Percentiles rank a stretch among this genome's conserved stretches.
These are phyloP conservation scores for Curvularia sp. DNA, from an alignment of 2,329 filamentous ascomycete genomes.

Conservation along the genomic window DNA sequence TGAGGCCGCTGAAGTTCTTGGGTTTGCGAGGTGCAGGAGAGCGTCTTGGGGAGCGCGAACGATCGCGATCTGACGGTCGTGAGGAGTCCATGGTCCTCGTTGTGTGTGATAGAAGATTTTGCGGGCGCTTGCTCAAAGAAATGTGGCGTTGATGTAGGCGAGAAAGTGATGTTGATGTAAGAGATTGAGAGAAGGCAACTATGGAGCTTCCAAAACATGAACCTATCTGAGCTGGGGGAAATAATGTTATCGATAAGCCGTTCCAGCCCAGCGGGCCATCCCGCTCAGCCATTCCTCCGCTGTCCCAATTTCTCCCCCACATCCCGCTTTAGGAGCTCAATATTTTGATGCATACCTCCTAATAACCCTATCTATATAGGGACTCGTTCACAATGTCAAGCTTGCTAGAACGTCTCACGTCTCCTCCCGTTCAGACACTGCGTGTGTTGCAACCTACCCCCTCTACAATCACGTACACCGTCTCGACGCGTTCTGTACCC, in stretches of 20 bases:
- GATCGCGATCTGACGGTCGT: constrained; percentile 18
- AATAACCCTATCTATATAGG: constrained; percentile 14
- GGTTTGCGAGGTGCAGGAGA: constrained; percentile 24
- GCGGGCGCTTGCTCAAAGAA: background rate
- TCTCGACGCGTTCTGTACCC: constrained; percentile 74
- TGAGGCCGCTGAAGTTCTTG: constrained; percentile 61
- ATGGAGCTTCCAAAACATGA: constrained; percentile 5
- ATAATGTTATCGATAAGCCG: constrained; percentile 12
- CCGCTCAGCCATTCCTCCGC: constrained; percentile 1
- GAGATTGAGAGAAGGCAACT: background rate
- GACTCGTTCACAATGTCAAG: constrained; percentile 27
- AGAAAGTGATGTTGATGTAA: background rate
- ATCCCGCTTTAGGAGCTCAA: constrained; percentile 6
- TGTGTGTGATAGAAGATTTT: background rate
- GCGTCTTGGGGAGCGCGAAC: constrained; percentile 42
- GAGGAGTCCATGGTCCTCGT: constrained; percentile 17
- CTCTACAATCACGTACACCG: constrained; percentile 90
- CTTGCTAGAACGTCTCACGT: constrained; percentile 33
- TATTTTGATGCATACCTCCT: background rate
- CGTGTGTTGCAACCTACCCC: constrained; percentile 61
- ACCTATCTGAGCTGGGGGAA: background rate
- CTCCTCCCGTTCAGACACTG: constrained; percentile 38
- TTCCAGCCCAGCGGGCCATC: constrained; percentile 19
- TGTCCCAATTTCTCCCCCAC: constrained; percentile 5
- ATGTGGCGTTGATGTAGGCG: background rate